A percentile compares a stretch with the other conserved stretches of the same genome.
Evolutionary conservation across 768 basidiomycete species (phyloP).

Genomic region (Boletus subcaerulescens): DNA sequence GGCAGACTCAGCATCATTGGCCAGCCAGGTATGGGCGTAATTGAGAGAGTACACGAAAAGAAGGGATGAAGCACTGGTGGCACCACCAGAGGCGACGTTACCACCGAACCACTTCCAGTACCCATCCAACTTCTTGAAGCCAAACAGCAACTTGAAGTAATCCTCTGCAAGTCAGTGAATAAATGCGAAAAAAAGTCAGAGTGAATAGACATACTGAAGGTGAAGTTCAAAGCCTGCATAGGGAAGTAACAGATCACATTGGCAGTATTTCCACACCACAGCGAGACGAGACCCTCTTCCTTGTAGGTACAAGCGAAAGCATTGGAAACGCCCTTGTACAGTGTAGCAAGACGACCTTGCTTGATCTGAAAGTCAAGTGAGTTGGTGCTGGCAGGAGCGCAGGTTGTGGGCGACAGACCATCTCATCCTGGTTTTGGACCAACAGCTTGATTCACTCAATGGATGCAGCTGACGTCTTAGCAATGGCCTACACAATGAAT

Average conservation of each 20-base stretch:
- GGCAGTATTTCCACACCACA: constrained; percentile 99
- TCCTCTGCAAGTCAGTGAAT: constrained; percentile 53
- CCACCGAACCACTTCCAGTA: constrained; percentile 99
- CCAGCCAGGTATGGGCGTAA: constrained; percentile 98
- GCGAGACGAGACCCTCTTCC: constrained; percentile 92
- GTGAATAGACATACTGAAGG: constrained; percentile 77
- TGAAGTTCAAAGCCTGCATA: constrained; percentile 99
- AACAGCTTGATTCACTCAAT: constrained; percentile 99
- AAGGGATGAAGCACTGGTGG: constrained; percentile 96
- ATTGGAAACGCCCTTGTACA: constrained; percentile 95
- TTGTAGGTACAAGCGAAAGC: constrained; percentile 89
- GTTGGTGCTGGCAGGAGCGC: background rate
- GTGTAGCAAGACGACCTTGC: constrained; percentile 93
- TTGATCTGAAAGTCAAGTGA: constrained; percentile 67
- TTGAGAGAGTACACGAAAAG: constrained; percentile 99
- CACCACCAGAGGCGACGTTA: constrained; percentile 98
- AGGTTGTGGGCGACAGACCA: constrained; percentile 49
- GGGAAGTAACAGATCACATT: constrained; percentile 99
- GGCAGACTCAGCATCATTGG: constrained; percentile 94
- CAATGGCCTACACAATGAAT: constrained; percentile 69
- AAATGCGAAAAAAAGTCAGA: background rate
- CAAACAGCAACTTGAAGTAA: constrained; percentile 98
- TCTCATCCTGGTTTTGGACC: constrained; percentile 99
- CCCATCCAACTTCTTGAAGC: constrained; percentile 96
- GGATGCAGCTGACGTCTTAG: constrained; percentile 98